These are phyloP conservation scores for Salix caprea DNA, from an alignment of 345 rosid species.

Conservation along the genomic window DNA sequence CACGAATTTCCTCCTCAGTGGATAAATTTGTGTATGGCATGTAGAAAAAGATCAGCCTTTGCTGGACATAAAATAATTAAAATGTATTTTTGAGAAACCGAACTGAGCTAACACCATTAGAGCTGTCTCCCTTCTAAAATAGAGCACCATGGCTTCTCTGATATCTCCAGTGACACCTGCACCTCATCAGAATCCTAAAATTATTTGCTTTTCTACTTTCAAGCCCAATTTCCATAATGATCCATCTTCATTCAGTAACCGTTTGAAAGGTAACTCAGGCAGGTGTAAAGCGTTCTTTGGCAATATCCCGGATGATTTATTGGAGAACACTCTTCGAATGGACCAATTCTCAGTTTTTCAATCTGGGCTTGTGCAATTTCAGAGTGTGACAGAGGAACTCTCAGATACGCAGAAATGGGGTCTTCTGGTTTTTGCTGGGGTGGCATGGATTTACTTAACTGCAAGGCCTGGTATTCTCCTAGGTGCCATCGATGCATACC, in stretches of 20 bases:
- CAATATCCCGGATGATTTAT: slow-evolving; percentile 33
- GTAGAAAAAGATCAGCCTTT: slow-evolving; percentile 38
- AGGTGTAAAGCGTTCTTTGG: slow-evolving; percentile 53
- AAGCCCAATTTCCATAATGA: slow-evolving; percentile 25
- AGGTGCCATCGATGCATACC: slow-evolving; percentile 88
- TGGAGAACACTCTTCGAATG: slow-evolving; percentile 15
- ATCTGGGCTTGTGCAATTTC: slow-evolving; percentile 41
- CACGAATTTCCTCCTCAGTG: slow-evolving; percentile 26
- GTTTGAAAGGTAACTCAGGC: slow-evolving; percentile 17
- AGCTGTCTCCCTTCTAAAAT: not conserved
- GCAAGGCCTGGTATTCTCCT: slow-evolving; percentile 86
- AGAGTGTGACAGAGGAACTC: slow-evolving; percentile 36
- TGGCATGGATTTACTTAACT: slow-evolving; percentile 76
- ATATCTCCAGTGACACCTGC: slow-evolving; percentile 41
- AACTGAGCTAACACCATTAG: not conserved
- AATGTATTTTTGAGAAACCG: not conserved
- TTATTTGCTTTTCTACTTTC: slow-evolving; percentile 33
- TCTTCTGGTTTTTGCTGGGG: slow-evolving; percentile 44
- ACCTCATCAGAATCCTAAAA: slow-evolving; percentile 26
- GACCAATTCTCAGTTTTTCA: slow-evolving; percentile 44
- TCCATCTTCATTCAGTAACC: slow-evolving; percentile 19
- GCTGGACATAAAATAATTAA: slow-evolving; percentile 31
- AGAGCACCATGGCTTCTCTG: slow-evolving; percentile 50
- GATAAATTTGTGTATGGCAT: slow-evolving; percentile 25
- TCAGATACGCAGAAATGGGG: slow-evolving; percentile 68